These are phyloP conservation scores for Venturiaceae sp. DNA, from an alignment of 2,329 filamentous ascomycete species.

Conservation along the genomic window DNA sequence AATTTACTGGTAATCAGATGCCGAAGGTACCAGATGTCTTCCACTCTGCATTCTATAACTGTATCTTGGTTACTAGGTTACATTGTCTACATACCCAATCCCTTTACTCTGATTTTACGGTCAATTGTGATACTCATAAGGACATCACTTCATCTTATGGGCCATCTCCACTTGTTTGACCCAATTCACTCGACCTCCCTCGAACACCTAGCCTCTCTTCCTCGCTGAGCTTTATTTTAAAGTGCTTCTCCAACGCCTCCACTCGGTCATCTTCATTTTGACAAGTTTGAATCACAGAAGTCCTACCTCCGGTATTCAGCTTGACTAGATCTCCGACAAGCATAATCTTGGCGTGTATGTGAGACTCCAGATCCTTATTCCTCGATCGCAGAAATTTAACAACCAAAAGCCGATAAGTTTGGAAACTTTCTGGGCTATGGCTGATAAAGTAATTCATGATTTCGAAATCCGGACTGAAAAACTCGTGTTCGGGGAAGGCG, in stretches of 20 bases:
- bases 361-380: slow-evolving; percentile 14
- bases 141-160: too few relatives aligned
- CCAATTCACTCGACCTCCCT: neutral
- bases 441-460: slow-evolving; percentile 23
- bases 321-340: neutral
- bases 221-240: slow-evolving; percentile 1
- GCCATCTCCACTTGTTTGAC: too few relatives aligned
- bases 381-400: slow-evolving; percentile 26
- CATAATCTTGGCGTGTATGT: neutral
- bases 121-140: too few relatives aligned
- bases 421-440: neutral
- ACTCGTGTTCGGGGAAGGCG: slow-evolving; percentile 27
- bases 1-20: too few relatives aligned
- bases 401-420: slow-evolving; percentile 22
- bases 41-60: too few relatives aligned
- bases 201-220: neutral
- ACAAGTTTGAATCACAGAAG: neutral
- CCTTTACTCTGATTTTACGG: too few relatives aligned
- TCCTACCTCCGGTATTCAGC: neutral
- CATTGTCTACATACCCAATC: too few relatives aligned
- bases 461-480: slow-evolving; percentile 28
- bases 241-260: neutral
- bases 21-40: too few relatives aligned
- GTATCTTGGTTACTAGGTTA: too few relatives aligned
- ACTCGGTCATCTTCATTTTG: neutral